These are phyloP conservation scores for Colletotrichum acutatum DNA, from an alignment of 2,329 filamentous ascomycete genomes.

Conservation along the genomic window DNA sequence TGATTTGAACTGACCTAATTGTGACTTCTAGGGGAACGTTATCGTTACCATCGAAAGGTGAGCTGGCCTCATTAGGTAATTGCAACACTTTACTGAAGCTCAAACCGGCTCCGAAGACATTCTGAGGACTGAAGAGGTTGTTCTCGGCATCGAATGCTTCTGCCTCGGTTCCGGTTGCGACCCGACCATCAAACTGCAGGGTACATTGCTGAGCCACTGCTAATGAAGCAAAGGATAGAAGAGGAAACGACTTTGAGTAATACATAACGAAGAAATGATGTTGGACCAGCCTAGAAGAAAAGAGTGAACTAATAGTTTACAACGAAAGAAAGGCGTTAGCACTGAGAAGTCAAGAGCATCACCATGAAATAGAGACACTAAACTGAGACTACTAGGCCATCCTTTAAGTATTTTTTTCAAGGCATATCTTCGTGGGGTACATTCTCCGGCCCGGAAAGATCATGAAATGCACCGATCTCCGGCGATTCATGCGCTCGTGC, in stretches of 20 bases:
- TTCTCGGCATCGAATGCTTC: conserved; percentile 56
- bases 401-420: neutral
- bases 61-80: conserved; percentile 50
- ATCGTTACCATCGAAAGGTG: conserved; percentile 55
- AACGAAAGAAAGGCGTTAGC: neutral
- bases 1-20: conserved; percentile 44
- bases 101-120: conserved; percentile 63
- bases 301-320: conserved; percentile 8
- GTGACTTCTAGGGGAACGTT: conserved; percentile 62
- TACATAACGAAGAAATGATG: conserved; percentile 20
- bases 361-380: neutral
- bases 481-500: conserved; percentile 17
- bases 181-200: conserved; percentile 58
- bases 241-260: conserved; percentile 12
- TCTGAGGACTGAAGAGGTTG: conserved; percentile 60
- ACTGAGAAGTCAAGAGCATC: neutral
- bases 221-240: conserved; percentile 15
- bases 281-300: conserved; percentile 27
- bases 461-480: conserved; percentile 10
- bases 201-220: conserved; percentile 40
- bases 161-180: conserved; percentile 50
- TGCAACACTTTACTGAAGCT: conserved; percentile 62
- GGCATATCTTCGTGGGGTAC: neutral
- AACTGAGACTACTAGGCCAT: neutral
- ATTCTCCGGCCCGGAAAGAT: neutral